Evolutionary conservation across 345 rosid species (phyloP), one percentile per base, ranked within the genome.

Genomic region (Tarenaya hassleriana): DNA sequence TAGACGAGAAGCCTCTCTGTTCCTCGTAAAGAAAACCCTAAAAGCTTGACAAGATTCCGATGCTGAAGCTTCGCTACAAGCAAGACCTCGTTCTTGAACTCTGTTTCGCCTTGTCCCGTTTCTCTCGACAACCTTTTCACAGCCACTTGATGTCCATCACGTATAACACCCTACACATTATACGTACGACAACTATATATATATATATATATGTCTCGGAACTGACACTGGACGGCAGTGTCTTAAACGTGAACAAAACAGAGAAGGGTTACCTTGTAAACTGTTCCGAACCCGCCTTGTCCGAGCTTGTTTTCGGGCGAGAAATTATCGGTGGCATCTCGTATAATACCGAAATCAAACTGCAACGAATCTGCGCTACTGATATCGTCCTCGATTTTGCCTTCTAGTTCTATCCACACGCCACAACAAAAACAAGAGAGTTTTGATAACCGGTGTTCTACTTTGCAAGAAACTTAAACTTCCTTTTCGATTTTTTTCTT

Each of bases 281-380:
- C 70, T 20, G 67, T 63, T 55, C 75, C 80, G 20, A 72, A 72
- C 16, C 70, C 80, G n/a, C 77, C 77, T 49, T 66, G 43, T 44
- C 79, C 83, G 3, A 74, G 75, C 50, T 69, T 69, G 15, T 64
- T 7, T 16, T 34, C 43, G 5, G 48, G 57, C 3, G 73, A 71
- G 56, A 77, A 77, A 39, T 69, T 48, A 7, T 58, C 14, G 2
- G 77, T 77, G 27, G 73, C 83, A 15, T 6, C 56, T 55, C 50
- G 63, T 10, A 77, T 55, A 8, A 58, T 35, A 10, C 65, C 32
- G 7, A 71, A 57, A 18, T 66, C 66, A 34, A 74, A 52, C 18
- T 52, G 8, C 37, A 74, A 68, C 5, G 77, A 57, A 18, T 65
- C 69, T 29, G 7, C 33, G 57, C 39, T 55, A 8, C 8, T 8